Conservation (phyloP, 78 protist genomes). For the Polysphondylium violaceum region DNA sequence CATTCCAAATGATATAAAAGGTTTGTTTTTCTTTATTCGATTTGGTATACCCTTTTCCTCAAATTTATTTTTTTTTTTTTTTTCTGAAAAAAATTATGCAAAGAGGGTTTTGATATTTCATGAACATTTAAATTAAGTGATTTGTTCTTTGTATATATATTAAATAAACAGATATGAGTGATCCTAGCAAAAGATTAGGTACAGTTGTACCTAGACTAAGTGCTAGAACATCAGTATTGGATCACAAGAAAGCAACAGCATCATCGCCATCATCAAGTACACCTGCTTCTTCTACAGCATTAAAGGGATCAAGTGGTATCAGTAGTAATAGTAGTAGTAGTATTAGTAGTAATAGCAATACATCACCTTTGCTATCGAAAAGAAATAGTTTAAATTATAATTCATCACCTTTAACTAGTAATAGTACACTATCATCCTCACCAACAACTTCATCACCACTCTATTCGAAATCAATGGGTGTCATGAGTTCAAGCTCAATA, state of each 20-base stretch:
- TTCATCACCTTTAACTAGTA: neutral
- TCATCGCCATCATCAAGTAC: neutral
- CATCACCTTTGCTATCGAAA: neutral
- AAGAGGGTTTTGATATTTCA: no score
- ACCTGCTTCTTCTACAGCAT: neutral
- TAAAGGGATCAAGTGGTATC: conserved; percentile 31
- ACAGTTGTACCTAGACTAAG: conserved; percentile 54
- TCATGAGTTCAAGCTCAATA: neutral
- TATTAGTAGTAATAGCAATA: neutral
- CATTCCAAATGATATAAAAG: no score
- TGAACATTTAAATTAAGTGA: no score
- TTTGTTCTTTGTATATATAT: no score
- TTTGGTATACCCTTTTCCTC: no score
- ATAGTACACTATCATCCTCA: neutral
- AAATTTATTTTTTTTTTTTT: no score
- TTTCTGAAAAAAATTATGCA: no score
- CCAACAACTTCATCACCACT: conserved; percentile 5
- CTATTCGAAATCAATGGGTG: neutral
- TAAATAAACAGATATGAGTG: no score
- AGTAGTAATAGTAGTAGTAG: neutral
- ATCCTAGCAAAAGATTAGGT: neutral
- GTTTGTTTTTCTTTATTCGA: no score
- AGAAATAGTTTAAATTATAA: neutral
- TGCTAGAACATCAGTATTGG: conserved; percentile 60
- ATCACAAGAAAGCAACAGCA: conserved; percentile 29